Evolutionary conservation across 306 rosid genomes (phyloP).

Genomic region (Quercus berberidifolia): DNA sequence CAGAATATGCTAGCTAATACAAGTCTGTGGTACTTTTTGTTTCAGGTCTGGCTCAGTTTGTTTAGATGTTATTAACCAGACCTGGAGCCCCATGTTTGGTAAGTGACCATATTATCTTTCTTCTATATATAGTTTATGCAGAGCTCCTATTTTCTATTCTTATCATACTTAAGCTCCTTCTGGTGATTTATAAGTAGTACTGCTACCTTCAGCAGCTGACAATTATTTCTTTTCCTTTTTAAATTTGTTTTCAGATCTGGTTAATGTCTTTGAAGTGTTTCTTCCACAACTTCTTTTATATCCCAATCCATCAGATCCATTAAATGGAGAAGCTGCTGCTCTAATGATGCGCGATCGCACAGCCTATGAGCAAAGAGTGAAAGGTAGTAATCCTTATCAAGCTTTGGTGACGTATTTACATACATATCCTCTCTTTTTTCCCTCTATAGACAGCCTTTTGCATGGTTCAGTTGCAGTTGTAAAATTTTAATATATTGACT

Average conservation of each 20-base stretch:
- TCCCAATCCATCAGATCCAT: conserved; percentile 86
- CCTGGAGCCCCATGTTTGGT: conserved; percentile 98
- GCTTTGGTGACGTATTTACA: conserved; percentile 8
- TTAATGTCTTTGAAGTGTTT: conserved; percentile 79
- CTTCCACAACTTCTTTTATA: conserved; percentile 93
- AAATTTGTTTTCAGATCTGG: conserved; percentile 56
- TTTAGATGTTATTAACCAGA: conserved; percentile 90
- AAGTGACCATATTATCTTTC: conserved; percentile 20
- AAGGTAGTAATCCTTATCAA: conserved; percentile 45
- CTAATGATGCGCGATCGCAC: conserved; percentile 70
- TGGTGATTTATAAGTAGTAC: conserved; percentile 4
- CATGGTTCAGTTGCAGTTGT: not conserved
- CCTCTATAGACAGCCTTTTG: too few relatives aligned
- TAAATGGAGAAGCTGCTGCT: conserved; percentile 89
- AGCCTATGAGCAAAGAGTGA: conserved; percentile 74
- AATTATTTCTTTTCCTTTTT: conserved; percentile 2
- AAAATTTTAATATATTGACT: not conserved
- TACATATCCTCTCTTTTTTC: too few relatives aligned
- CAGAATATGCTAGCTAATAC: conserved; percentile 16
- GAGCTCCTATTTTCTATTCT: not conserved
- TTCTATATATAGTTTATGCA: not conserved
- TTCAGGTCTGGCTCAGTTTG: conserved; percentile 90
- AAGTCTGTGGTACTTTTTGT: conserved; percentile 19
- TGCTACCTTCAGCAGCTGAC: conserved; percentile 10
- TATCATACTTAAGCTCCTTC: not conserved